Conservation (phyloP, 129 eudicot genomes). For the Saposhnikovia divaricata region DNA sequence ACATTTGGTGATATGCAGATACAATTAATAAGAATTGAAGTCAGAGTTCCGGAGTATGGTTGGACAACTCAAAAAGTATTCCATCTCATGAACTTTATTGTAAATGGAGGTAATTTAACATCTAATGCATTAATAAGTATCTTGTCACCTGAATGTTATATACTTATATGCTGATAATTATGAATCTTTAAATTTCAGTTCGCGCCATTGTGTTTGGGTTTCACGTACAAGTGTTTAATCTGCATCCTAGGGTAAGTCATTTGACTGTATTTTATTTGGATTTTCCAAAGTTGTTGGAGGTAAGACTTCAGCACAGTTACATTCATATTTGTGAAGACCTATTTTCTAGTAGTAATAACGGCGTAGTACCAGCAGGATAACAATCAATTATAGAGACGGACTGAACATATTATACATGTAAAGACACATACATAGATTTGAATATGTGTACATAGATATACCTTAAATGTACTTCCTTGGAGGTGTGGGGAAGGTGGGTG, state of each 20-base stretch:
- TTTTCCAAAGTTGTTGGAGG: not conserved
- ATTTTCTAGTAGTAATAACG: not conserved
- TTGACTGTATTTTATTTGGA: not conserved
- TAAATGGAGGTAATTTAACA: constrained; percentile 39
- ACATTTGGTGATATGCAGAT: constrained; percentile 23
- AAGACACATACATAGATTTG: not conserved
- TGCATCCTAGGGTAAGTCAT: constrained; percentile 24
- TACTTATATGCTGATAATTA: not conserved
- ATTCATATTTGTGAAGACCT: not conserved
- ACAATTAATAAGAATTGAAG: constrained; percentile 41
- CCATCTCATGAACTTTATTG: constrained; percentile 49
- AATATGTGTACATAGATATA: not conserved
- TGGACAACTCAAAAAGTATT: constrained; percentile 60
- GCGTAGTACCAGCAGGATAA: not conserved
- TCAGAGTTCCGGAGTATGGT: constrained; percentile 51
- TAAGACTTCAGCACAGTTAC: not conserved
- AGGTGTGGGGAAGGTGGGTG: not conserved
- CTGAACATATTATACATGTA: not conserved
- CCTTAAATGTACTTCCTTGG: not conserved
- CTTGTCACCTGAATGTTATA: not conserved
- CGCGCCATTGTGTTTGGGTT: constrained; percentile 31
- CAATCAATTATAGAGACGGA: not conserved
- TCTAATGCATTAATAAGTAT: not conserved
- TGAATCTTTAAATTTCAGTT: constrained; percentile 14
- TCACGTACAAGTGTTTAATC: constrained; percentile 25